phyloP scores from a whole-genome alignment of 202 grass and related monocot species.

The Setaria italica region DNA sequence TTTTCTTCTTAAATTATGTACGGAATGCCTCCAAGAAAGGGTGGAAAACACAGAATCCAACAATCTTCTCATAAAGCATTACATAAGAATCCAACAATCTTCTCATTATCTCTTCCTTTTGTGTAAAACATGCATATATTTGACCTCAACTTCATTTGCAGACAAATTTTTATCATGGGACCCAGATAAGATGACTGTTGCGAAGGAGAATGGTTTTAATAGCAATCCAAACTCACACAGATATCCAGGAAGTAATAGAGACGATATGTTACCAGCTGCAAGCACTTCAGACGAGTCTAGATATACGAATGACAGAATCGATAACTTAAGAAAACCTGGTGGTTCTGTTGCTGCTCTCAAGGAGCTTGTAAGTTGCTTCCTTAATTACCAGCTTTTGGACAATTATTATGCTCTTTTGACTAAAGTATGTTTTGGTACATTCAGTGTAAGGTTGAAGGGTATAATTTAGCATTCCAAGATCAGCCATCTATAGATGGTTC shows the following conservation, averaged over 20 bases:
- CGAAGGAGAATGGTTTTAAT: slow-evolving; percentile 64
- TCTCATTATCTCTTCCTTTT: neutral
- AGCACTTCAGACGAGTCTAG: slow-evolving; percentile 70
- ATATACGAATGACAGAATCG: slow-evolving; percentile 52
- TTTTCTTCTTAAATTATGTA: neutral
- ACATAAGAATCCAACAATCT: neutral
- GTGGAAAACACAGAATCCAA: slow-evolving; percentile 10
- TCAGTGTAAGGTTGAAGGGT: slow-evolving; percentile 77
- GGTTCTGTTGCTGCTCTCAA: slow-evolving; percentile 70
- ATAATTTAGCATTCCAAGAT: slow-evolving; percentile 63
- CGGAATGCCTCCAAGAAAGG: neutral
- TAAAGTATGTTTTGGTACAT: slow-evolving; percentile 44
- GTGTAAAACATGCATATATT: slow-evolving; percentile 23
- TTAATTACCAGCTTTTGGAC: slow-evolving; percentile 38
- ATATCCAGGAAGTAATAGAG: slow-evolving; percentile 52
- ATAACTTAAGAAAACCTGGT: slow-evolving; percentile 45
- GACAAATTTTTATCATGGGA: slow-evolving; percentile 81
- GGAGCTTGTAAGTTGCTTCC: slow-evolving; percentile 69
- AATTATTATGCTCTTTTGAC: slow-evolving; percentile 29
- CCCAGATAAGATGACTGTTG: slow-evolving; percentile 51
- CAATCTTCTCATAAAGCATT: slow-evolving; percentile 21
- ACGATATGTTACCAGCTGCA: slow-evolving; percentile 56
- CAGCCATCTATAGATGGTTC: slow-evolving; percentile 57
- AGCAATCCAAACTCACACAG: slow-evolving; percentile 58
- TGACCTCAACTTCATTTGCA: slow-evolving; percentile 56